Conservation (phyloP, 345 rosid genomes). For the Raphanus raphanistrum region DNA sequence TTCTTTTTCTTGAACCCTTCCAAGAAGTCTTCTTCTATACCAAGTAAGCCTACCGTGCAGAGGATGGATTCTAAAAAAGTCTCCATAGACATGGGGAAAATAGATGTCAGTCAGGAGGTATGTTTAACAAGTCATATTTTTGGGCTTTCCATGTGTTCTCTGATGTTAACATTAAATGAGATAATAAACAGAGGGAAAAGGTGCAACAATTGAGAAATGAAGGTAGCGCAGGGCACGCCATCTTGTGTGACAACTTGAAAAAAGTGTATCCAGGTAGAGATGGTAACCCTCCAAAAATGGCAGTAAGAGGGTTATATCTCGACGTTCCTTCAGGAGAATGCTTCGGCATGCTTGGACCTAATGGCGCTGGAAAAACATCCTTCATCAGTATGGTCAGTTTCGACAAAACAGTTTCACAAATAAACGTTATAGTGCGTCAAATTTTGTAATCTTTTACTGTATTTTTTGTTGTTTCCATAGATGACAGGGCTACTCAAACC, state of each 20-base stretch:
- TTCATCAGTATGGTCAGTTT: slow-evolving; percentile 83
- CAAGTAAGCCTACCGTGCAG: slow-evolving; percentile 45
- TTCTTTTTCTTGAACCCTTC: slow-evolving; percentile 44
- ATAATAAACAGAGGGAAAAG: slow-evolving; percentile 59
- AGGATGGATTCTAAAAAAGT: slow-evolving; percentile 53
- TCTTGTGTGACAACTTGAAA: slow-evolving; percentile 67
- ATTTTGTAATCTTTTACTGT: slow-evolving; percentile 8
- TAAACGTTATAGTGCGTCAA: not conserved
- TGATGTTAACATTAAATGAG: not conserved
- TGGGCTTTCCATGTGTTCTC: not conserved
- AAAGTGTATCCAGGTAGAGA: slow-evolving; percentile 90
- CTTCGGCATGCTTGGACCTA: slow-evolving; percentile 97
- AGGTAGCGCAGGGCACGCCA: slow-evolving; percentile 52
- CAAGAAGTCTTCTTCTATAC: slow-evolving; percentile 44
- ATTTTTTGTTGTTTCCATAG: slow-evolving; percentile 37
- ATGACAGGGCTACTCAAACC: slow-evolving; percentile 91
- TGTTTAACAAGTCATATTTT: not conserved
- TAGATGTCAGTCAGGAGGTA: slow-evolving; percentile 68
- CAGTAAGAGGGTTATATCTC: slow-evolving; percentile 86
- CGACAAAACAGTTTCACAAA: not conserved
- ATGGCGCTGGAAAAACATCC: slow-evolving; percentile 96
- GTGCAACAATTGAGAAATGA: slow-evolving; percentile 70
- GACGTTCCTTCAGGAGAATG: slow-evolving; percentile 84
- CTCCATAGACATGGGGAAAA: slow-evolving; percentile 67
- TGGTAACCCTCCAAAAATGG: slow-evolving; percentile 83